A percentile compares a stretch with the other conserved stretches of the same genome.
These are phyloP conservation scores for Trichoderma koningii DNA, from an alignment of 2,329 filamentous ascomycete species.

Conservation along the genomic window DNA sequence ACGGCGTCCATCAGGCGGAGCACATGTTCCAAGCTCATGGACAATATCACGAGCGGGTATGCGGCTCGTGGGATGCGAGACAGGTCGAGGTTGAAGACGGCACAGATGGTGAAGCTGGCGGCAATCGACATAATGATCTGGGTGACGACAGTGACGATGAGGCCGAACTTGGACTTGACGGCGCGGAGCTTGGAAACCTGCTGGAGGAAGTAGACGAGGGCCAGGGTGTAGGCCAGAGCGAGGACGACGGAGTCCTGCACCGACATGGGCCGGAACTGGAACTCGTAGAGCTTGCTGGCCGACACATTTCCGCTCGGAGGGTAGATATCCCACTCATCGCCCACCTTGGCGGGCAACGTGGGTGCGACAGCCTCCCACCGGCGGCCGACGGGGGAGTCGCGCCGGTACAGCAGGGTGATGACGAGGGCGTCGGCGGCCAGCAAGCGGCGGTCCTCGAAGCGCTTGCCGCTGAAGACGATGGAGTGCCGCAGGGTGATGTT, in stretches of 20 bases:
- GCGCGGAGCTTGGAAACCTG: conserved; percentile 70
- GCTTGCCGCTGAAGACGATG: conserved; percentile 80
- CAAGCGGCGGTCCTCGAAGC: conserved; percentile 67
- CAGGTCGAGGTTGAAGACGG: conserved; percentile 72
- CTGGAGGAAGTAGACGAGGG: conserved; percentile 64
- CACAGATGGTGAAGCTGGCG: conserved; percentile 79
- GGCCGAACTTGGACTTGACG: conserved; percentile 72
- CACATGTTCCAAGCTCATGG: conserved; percentile 77
- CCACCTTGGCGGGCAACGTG: conserved; percentile 51
- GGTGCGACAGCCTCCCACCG: conserved; percentile 65
- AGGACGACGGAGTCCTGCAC: conserved; percentile 65
- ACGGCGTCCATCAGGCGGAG: conserved; percentile 78
- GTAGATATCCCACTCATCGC: conserved; percentile 65
- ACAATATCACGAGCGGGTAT: conserved; percentile 75
- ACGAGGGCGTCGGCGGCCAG: conserved; percentile 76
- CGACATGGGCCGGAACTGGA: conserved; percentile 75
- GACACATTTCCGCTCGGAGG: conserved; percentile 57
- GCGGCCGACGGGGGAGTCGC: conserved; percentile 63
- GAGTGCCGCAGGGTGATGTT: conserved; percentile 76
- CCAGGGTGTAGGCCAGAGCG: conserved; percentile 64
- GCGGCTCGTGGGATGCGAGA: conserved; percentile 72
- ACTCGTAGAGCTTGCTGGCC: conserved; percentile 70
- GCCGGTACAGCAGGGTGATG: conserved; percentile 71
- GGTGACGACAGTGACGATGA: conserved; percentile 68
- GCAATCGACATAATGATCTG: conserved; percentile 73